These are phyloP conservation scores for Friedmanniomyces simplex DNA, from an alignment of 495 filamentous ascomycete genomes.

Conservation along the genomic window DNA sequence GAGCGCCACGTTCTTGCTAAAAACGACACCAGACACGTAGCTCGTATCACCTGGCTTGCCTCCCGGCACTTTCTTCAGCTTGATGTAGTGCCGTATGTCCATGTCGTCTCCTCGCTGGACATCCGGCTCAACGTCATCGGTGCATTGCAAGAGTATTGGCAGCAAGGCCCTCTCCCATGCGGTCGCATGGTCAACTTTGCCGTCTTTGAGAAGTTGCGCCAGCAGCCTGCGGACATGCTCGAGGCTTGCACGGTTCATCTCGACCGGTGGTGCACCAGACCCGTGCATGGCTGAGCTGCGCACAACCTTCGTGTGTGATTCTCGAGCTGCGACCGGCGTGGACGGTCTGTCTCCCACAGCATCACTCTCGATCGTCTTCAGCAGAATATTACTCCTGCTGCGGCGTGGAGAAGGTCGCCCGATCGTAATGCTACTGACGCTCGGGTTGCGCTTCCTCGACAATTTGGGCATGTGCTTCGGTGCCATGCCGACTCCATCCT, in stretches of 20 bases:
- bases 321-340: neutral
- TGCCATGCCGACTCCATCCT: slow-evolving; percentile 47
- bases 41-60: slow-evolving; percentile 81
- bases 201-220: slow-evolving; percentile 69
- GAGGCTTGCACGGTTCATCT: slow-evolving; percentile 76
- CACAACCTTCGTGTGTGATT: slow-evolving; percentile 36
- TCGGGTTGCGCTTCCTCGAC: slow-evolving; percentile 63
- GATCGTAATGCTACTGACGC: slow-evolving; percentile 60
- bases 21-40: slow-evolving; percentile 92
- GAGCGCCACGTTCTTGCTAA: slow-evolving; percentile 89
- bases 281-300: slow-evolving; percentile 82
- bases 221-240: slow-evolving; percentile 80
- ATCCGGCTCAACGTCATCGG: slow-evolving; percentile 90
- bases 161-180: slow-evolving; percentile 88
- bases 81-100: slow-evolving; percentile 97
- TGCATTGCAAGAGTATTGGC: slow-evolving; percentile 82
- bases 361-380: slow-evolving; percentile 24
- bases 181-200: slow-evolving; percentile 54
- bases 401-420: slow-evolving; percentile 56
- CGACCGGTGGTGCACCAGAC: slow-evolving; percentile 57
- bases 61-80: slow-evolving; percentile 90
- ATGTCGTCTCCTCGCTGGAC: slow-evolving; percentile 84
- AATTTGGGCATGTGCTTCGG: slow-evolving; percentile 47
- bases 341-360: slow-evolving; percentile 5
- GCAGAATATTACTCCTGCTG: slow-evolving; percentile 31